These are phyloP conservation scores for Solanum dulcamara DNA, from an alignment of 257 asterid species.

Conservation along the genomic window DNA sequence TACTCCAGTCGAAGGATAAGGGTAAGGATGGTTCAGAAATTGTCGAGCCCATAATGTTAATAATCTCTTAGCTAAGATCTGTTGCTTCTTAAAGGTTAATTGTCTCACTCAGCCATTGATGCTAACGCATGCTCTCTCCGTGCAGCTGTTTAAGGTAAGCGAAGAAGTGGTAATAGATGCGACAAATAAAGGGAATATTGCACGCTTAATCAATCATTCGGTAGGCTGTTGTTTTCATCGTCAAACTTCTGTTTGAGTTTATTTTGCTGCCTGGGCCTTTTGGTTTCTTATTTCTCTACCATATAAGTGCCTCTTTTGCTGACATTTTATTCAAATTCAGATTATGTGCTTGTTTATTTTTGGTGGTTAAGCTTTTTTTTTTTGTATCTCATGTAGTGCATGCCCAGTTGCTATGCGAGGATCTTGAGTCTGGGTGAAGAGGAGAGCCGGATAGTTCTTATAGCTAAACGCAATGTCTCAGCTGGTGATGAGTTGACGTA, in stretches of 20 bases:
- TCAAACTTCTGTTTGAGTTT: not conserved
- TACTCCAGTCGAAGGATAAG: not conserved
- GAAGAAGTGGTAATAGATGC: slow-evolving; percentile 94
- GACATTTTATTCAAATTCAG: not conserved
- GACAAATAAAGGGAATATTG: slow-evolving; percentile 83
- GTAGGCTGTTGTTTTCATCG: slow-evolving; percentile 28
- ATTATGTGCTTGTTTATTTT: not conserved
- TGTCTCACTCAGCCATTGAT: not conserved
- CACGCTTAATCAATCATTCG: slow-evolving; percentile 94
- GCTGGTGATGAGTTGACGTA: slow-evolving; percentile 95
- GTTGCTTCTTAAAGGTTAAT: not conserved
- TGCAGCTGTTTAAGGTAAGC: slow-evolving; percentile 93
- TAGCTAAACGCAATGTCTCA: slow-evolving; percentile 61
- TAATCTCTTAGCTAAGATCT: not conserved
- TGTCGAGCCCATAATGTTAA: not conserved
- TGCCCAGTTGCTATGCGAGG: slow-evolving; percentile 94
- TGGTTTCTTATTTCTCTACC: not conserved
- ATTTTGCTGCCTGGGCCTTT: not conserved
- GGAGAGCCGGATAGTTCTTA: slow-evolving; percentile 75
- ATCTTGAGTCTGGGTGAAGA: slow-evolving; percentile 62
- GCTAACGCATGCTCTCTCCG: not conserved
- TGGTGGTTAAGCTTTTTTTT: not conserved
- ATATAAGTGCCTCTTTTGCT: not conserved
- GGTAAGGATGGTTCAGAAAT: not conserved
- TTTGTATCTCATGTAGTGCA: slow-evolving; percentile 48